Evolutionary conservation across 2,329 filamentous ascomycete genomes (phyloP).

Genomic region (Sclerotinia subarctica): DNA sequence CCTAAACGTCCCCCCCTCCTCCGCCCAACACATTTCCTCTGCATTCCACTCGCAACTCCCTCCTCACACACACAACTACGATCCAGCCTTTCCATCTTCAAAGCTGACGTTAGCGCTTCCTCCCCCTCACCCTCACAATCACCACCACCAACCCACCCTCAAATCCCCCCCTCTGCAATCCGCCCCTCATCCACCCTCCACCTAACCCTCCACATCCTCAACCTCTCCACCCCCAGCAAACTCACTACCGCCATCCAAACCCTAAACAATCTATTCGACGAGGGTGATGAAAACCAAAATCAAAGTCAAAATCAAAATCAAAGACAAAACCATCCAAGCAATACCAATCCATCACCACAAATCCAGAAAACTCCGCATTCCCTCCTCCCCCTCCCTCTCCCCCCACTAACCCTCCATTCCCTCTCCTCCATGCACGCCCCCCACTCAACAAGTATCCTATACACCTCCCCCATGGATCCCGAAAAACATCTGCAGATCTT

Average conservation of each 20-base stretch:
- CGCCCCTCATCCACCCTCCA: conserved; percentile 79
- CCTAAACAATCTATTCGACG: conserved; percentile 33
- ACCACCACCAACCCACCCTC: no score
- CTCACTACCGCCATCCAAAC: conserved; percentile 27
- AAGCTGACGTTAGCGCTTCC: background rate
- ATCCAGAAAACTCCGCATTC: no score
- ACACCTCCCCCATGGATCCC: conserved; percentile 56
- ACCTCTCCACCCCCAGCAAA: no score
- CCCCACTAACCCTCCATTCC: background rate
- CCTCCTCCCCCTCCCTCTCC: background rate
- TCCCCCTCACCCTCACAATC: no score
- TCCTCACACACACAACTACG: conserved; percentile 62
- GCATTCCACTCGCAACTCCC: conserved; percentile 65
- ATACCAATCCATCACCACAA: no score
- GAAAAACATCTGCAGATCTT: conserved; percentile 53
- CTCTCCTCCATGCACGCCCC: conserved; percentile 60
- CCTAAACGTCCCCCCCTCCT: conserved; percentile 36
- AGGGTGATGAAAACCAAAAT: no score
- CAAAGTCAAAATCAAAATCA: no score
- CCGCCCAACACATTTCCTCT: conserved; percentile 70
- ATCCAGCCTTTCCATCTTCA: conserved; percentile 43
- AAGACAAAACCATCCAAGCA: no score
- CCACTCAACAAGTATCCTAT: conserved; percentile 58
- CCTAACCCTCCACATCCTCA: conserved; percentile 61
- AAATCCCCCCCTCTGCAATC: conserved; percentile 45